Conservation (phyloP, 108 stramenopile species). For the Phaeodactylum tricornutum region DNA sequence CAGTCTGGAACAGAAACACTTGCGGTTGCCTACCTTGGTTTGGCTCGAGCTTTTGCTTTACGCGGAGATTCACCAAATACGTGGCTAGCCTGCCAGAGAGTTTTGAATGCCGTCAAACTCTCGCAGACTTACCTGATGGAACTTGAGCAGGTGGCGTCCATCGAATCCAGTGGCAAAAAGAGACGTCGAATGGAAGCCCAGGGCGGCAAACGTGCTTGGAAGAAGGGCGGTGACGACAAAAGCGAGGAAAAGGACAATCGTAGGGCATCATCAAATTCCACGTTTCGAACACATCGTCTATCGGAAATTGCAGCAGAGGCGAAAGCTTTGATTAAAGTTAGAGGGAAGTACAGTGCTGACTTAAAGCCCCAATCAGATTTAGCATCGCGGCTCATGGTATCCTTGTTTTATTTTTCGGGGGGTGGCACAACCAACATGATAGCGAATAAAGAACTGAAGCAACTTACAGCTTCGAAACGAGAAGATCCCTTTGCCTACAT, state of each 20-base stretch:
- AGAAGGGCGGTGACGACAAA: neutral
- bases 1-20: slow-evolving; percentile 46
- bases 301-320: slow-evolving; percentile 55
- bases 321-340: slow-evolving; percentile 19
- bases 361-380: slow-evolving; percentile 14
- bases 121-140: slow-evolving; percentile 1
- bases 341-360: slow-evolving; percentile 2
- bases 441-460: slow-evolving; percentile 7
- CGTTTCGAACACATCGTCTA: slow-evolving; percentile 71
- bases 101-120: slow-evolving; percentile 5
- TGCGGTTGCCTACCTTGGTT: slow-evolving; percentile 39
- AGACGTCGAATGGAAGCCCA: neutral
- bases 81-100: slow-evolving; percentile 9
- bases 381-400: slow-evolving; percentile 29
- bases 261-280: slow-evolving; percentile 50
- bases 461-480: neutral
- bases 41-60: slow-evolving; percentile 54
- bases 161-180: neutral
- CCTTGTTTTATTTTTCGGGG: slow-evolving; percentile 64
- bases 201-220: slow-evolving; percentile 45
- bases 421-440: slow-evolving; percentile 63
- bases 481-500: neutral
- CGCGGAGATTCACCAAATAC: slow-evolving; percentile 31
- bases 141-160: neutral
- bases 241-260: slow-evolving; percentile 18